phyloP scores from a whole-genome alignment of 805 yeast genomes.

The Nakazawaea holstii region DNA sequence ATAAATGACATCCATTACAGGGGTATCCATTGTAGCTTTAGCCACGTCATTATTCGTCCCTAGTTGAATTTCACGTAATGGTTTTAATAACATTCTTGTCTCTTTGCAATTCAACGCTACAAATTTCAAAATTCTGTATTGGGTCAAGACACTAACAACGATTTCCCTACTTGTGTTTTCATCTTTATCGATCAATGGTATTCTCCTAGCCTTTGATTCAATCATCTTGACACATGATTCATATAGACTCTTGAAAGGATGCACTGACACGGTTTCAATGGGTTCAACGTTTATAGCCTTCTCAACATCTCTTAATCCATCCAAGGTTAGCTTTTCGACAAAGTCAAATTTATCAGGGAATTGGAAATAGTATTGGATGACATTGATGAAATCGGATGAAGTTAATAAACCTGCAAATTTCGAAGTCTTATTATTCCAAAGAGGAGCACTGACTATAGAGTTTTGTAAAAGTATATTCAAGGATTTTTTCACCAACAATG shows the following conservation, averaged over 20 bases:
- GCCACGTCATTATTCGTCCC: slow-evolving; percentile 54
- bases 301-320: slow-evolving; percentile 83
- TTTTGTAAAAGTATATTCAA: slow-evolving; percentile 86
- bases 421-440: slow-evolving; percentile 89
- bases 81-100: slow-evolving; percentile 74
- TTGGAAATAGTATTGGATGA: slow-evolving; percentile 88
- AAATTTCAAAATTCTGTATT: slow-evolving; percentile 91
- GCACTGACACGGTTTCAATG: slow-evolving; percentile 80
- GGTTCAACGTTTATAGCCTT: slow-evolving; percentile 81
- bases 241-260: slow-evolving; percentile 83
- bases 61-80: slow-evolving; percentile 64
- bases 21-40: slow-evolving; percentile 84
- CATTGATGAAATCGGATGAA: slow-evolving; percentile 88
- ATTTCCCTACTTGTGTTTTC: slow-evolving; percentile 90
- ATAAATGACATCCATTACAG: slow-evolving; percentile 90
- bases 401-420: slow-evolving; percentile 93
- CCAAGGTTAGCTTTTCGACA: slow-evolving; percentile 79
- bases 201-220: slow-evolving; percentile 82
- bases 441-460: slow-evolving; percentile 92
- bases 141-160: slow-evolving; percentile 92
- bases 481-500: slow-evolving; percentile 84
- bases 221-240: slow-evolving; percentile 94
- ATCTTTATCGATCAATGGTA: slow-evolving; percentile 91
- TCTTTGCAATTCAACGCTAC: slow-evolving; percentile 96
- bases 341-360: slow-evolving; percentile 83